These are phyloP conservation scores for Pseudozyma hubeiensis DNA, from an alignment of 1,284 basidiomycete species.

Conservation along the genomic window DNA sequence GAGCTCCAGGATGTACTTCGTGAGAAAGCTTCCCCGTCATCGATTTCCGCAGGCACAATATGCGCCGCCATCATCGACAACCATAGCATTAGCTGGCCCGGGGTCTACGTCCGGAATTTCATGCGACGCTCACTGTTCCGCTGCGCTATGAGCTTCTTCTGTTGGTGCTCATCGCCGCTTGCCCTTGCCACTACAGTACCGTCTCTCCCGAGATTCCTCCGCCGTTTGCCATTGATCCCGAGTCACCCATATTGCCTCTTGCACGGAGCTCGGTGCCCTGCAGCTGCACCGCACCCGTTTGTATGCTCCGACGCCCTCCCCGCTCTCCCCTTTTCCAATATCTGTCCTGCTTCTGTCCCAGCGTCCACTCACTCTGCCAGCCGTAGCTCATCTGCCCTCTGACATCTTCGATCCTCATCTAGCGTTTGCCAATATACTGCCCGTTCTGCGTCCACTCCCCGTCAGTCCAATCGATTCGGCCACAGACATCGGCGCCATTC, in stretches of 20 bases:
- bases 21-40: too few species aligned
- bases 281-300: slow-evolving; percentile 1
- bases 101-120: not conserved
- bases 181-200: not conserved
- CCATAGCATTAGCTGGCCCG: too few species aligned
- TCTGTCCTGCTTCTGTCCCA: too few species aligned
- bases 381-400: not conserved
- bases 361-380: not conserved
- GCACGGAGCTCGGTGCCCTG: not conserved
- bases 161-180: not conserved
- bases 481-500: not conserved
- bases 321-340: not conserved
- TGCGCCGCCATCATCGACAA: too few species aligned
- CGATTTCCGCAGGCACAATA: too few species aligned
- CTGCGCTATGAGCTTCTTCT: not conserved
- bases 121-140: not conserved
- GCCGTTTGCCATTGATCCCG: slow-evolving; percentile 7
- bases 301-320: slow-evolving; percentile 1
- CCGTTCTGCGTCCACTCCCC: slow-evolving; percentile 6
- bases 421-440: slow-evolving; percentile 5
- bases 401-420: not conserved
- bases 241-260: slow-evolving; percentile 7
- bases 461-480: not conserved
- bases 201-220: not conserved
- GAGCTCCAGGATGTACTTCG: too few species aligned